Evolutionary conservation across 1,139 yeast genomes (phyloP).

Genomic region (Diutina siamensis): DNA sequence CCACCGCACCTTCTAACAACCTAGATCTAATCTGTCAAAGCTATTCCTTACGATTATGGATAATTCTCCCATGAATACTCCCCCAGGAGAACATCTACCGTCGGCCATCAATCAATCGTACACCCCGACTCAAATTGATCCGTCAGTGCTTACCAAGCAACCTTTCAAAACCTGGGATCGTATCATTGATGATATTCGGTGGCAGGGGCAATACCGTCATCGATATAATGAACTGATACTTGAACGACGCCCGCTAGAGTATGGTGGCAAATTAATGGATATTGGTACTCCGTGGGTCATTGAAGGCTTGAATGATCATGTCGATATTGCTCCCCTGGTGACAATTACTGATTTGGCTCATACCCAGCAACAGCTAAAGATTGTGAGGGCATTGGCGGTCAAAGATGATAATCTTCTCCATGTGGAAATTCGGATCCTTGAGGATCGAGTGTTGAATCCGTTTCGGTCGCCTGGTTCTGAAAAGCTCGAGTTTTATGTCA

Average conservation of each 20-base stretch:
- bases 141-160: background rate
- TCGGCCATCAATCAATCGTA: background rate
- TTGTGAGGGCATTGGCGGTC: constrained; percentile 9
- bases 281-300: constrained; percentile 9
- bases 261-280: constrained; percentile 18
- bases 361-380: background rate
- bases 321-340: constrained; percentile 20
- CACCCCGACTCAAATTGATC: background rate
- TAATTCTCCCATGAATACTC: background rate
- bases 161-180: constrained; percentile 58
- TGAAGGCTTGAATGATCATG: constrained; percentile 22
- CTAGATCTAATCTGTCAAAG: too few relatives aligned
- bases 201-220: constrained; percentile 9
- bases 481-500: constrained; percentile 28
- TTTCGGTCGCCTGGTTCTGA: constrained; percentile 10
- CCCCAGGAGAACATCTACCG: background rate
- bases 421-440: constrained; percentile 20
- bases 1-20: too few relatives aligned
- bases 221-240: constrained; percentile 16
- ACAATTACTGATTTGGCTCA: background rate
- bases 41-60: background rate
- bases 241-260: constrained; percentile 22
- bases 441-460: constrained; percentile 7
- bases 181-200: constrained; percentile 50
- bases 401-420: constrained; percentile 16